These are phyloP conservation scores for Persicaria maculosa DNA, from an alignment of 148 eudicot species.

Conservation along the genomic window DNA sequence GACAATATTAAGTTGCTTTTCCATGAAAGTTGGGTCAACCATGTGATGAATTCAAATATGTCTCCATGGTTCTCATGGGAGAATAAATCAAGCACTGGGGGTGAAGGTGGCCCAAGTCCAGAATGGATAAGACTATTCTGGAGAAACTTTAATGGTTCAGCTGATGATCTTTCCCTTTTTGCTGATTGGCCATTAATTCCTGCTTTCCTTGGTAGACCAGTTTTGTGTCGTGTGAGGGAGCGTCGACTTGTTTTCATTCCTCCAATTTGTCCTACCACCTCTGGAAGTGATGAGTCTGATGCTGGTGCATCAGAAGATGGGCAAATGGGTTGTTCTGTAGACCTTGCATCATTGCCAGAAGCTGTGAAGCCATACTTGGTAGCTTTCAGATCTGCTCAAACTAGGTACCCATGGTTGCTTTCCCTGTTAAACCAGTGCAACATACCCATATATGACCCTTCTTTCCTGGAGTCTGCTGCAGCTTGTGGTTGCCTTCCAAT, in stretches of 20 bases:
- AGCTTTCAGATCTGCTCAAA: constrained; percentile 42
- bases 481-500: constrained; percentile 61
- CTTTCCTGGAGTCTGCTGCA: constrained; percentile 77
- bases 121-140: constrained; percentile 95
- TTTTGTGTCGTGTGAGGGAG: constrained; percentile 88
- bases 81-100: constrained; percentile 33
- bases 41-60: constrained; percentile 58
- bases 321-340: constrained; percentile 24
- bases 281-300: constrained; percentile 22
- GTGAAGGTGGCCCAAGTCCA: constrained; percentile 86
- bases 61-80: constrained; percentile 99
- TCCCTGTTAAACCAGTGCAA: constrained; percentile 83
- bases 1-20: constrained; percentile 63
- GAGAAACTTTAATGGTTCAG: constrained; percentile 67
- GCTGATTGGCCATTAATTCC: constrained; percentile 98
- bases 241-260: constrained; percentile 80
- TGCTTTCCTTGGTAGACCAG: constrained; percentile 90
- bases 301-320: constrained; percentile 23
- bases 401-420: constrained; percentile 75
- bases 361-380: constrained; percentile 35
- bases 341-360: constrained; percentile 35
- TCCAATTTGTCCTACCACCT: constrained; percentile 33
- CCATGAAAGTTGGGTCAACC: constrained; percentile 84
- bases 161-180: constrained; percentile 70
- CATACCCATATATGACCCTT: constrained; percentile 72